phyloP scores from a whole-genome alignment of 139 green algal genomes.

The Chlamydomonas schloesseri region DNA sequence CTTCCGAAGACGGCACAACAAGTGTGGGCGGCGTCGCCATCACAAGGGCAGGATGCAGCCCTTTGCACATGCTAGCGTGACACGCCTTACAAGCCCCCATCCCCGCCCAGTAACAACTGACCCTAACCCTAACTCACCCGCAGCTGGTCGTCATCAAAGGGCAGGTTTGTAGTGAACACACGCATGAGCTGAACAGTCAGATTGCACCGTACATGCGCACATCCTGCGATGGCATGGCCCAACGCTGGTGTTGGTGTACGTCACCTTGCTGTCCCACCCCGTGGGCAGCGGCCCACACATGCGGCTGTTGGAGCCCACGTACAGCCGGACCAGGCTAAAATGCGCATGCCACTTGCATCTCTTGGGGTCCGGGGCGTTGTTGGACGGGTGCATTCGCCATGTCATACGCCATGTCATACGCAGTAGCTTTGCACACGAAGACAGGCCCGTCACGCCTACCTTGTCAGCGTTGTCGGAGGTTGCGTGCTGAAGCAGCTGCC shows the following conservation, averaged over 20 bases:
- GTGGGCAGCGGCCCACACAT: background rate
- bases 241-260: background rate
- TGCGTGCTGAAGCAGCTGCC: conserved; percentile 3
- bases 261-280: background rate
- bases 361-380: too few relatives aligned
- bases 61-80: too few relatives aligned
- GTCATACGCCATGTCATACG: too few relatives aligned
- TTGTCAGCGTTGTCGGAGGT: conserved; percentile 48
- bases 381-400: too few relatives aligned
- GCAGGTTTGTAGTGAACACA: conserved; percentile 71
- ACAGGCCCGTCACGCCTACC: too few relatives aligned
- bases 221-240: conserved; percentile 74
- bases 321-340: background rate
- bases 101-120: too few relatives aligned
- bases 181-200: conserved; percentile 70
- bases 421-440: too few relatives aligned
- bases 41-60: too few relatives aligned
- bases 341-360: too few relatives aligned
- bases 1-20: background rate
- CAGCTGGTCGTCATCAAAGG: conserved; percentile 66
- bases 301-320: background rate
- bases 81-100: too few relatives aligned
- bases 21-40: too few relatives aligned
- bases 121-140: too few relatives aligned
- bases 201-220: conserved; percentile 63